phyloP scores from a whole-genome alignment of 495 filamentous ascomycete genomes.

The Neurospora cerealis region DNA sequence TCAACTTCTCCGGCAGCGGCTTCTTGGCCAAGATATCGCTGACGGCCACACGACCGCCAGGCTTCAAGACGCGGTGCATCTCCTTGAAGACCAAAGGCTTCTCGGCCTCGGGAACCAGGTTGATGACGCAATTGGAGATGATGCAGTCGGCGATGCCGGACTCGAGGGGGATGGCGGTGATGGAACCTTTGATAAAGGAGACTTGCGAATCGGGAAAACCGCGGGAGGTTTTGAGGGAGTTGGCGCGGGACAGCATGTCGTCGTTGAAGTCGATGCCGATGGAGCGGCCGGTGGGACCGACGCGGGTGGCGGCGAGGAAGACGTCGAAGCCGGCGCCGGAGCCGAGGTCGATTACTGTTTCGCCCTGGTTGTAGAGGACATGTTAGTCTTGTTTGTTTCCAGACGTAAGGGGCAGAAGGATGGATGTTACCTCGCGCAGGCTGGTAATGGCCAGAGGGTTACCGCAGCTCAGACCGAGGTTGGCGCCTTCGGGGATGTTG shows the following conservation, averaged over 20 bases:
- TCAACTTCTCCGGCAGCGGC: constrained; percentile 38
- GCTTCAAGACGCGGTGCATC: constrained; percentile 51
- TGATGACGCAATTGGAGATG: constrained; percentile 51
- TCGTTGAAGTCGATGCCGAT: constrained; percentile 63
- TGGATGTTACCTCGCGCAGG: constrained; percentile 31
- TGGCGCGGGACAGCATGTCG: constrained; percentile 51
- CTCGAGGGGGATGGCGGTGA: constrained; percentile 43
- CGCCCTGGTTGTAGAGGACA: constrained; percentile 39
- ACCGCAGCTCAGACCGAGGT: constrained; percentile 58
- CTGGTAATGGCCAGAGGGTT: constrained; percentile 50
- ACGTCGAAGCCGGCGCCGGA: constrained; percentile 56
- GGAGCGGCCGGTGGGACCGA: constrained; percentile 43
- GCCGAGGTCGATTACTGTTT: constrained; percentile 54
- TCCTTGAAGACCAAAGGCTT: constrained; percentile 50
- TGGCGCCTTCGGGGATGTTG: constrained; percentile 45
- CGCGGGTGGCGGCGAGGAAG: constrained; percentile 47
- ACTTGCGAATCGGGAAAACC: constrained; percentile 26
- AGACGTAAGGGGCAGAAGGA: no score
- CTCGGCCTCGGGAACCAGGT: constrained; percentile 49
- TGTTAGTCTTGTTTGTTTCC: neutral
- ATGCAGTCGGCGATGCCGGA: constrained; percentile 42
- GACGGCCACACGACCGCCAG: constrained; percentile 52
- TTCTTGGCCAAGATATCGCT: constrained; percentile 54
- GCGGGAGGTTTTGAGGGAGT: constrained; percentile 29
- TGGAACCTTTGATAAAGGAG: constrained; percentile 41